Conservation (phyloP, 257 asterid genomes). For the Asclepias syriaca region DNA sequence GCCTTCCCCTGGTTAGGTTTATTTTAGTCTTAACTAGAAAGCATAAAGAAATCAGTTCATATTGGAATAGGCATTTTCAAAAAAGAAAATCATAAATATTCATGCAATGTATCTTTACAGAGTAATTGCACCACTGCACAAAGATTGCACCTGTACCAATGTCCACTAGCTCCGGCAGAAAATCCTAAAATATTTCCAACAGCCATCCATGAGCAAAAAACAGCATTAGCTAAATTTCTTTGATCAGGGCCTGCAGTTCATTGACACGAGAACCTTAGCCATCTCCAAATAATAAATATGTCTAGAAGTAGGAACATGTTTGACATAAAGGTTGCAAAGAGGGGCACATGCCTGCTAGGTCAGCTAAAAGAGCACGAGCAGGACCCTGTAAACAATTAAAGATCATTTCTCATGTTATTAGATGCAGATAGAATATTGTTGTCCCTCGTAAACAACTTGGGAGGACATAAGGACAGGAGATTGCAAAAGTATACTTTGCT, state of each 20-base stretch:
- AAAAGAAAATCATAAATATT: not conserved
- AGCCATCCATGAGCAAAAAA: conserved; percentile 99
- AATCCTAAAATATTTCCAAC: conserved; percentile 97
- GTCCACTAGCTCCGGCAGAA: conserved; percentile 97
- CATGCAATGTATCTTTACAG: conserved; percentile 1
- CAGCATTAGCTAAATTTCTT: conserved; percentile 91
- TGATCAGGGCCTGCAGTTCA: conserved; percentile 80
- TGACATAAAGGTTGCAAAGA: not conserved
- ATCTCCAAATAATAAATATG: not conserved
- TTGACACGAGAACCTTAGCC: not conserved
- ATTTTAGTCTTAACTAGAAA: conserved; percentile 2
- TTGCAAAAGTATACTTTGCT: not conserved
- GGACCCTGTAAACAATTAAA: conserved; percentile 63
- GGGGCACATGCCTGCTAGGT: conserved; percentile 69
- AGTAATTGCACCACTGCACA: conserved; percentile 14
- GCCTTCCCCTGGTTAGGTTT: not conserved
- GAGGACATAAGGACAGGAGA: not conserved
- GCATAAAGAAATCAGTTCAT: not conserved
- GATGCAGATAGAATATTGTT: not conserved
- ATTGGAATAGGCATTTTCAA: not conserved
- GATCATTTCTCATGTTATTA: conserved; percentile 9
- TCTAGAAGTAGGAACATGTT: not conserved
- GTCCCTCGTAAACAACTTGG: not conserved
- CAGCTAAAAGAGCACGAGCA: conserved; percentile 99
- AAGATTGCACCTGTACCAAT: conserved; percentile 79